Base-by-base conservation (phyloP, 345 rosid genomes). In the Arabidopsis arenosa region DNA sequence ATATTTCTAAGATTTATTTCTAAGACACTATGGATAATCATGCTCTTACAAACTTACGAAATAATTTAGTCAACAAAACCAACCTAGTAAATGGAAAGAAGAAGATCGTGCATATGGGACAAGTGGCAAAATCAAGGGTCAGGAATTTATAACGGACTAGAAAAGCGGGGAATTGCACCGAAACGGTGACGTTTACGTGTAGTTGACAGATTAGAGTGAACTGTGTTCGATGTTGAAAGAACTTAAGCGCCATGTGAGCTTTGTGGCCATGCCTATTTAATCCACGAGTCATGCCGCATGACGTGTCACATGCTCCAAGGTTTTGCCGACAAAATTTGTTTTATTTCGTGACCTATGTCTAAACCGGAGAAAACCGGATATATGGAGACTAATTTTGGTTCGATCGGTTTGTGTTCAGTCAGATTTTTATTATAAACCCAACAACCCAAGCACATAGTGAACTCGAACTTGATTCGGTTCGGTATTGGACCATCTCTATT, bases 261-360 rank as follows among this genome's bases (percentile, higher is more conserved):
- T 70, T 70, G 80, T 63, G 80, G 66, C 59, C 72, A 54, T 76
- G 18, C 33, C 51, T 43, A 48, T 61, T 76, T 55, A 70, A 56
- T 14, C 66, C 80, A 63, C 80, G 76, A 77, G 80, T 55, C 26
- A 54, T 77, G 75, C 75, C 80, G 66, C 72, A 8, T 70, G 65
- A 76, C 80, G 59, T 76, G 75, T 76, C 51, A 63, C 43, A 15
- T 69, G 12, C 59, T 45, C 70, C 75, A 54, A 53, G 23, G 12
- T 62, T 54, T 30, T 53, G 80, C 80, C 80, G 80, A 77, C 80
- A 77, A 56, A 70, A 1, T 4, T 37, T 63, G 57, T 56, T 28
- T 47, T 37, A 15, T 56, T 23, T 62, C 51, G 43, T 36, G n/a
- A 68, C 48, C 37, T 12, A 4, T 3, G 7, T 66, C 1, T 13